A percentile compares a stretch with the other conserved stretches of the same genome.
Conservation (phyloP, 2,329 filamentous ascomycete genomes). For the Apiospora rasikravindrae region DNA sequence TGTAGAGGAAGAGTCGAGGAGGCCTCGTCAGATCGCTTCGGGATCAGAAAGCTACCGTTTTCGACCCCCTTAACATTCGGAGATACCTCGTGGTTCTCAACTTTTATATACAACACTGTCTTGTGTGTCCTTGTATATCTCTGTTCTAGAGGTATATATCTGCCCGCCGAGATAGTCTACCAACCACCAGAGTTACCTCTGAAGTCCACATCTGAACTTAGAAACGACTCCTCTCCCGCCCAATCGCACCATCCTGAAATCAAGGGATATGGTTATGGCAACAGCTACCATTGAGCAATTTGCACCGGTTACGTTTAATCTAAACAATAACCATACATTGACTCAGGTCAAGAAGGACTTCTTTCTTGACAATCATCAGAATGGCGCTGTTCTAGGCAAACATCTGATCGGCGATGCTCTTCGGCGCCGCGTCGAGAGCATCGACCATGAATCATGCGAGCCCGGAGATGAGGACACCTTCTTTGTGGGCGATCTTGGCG, state of each 20-base stretch:
- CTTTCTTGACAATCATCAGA: constrained; percentile 45
- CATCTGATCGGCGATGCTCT: constrained; percentile 86
- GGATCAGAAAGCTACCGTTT: constrained; percentile 93
- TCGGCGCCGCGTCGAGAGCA: constrained; percentile 79
- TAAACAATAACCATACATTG: constrained; percentile 44
- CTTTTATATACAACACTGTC: constrained; percentile 23
- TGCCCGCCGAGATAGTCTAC: constrained; percentile 25
- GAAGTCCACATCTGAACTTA: constrained; percentile 26
- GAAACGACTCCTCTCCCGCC: constrained; percentile 31
- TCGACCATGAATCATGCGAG: constrained; percentile 87
- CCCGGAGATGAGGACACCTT: constrained; percentile 97
- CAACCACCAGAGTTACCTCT: constrained; percentile 29
- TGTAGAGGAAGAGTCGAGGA: constrained; percentile 98
- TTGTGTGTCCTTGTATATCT: constrained; percentile 1
- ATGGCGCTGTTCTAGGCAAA: constrained; percentile 65
- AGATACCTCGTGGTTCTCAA: constrained; percentile 27
- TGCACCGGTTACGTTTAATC: constrained; percentile 55
- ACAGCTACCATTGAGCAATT: constrained; percentile 62
- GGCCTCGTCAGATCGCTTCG: constrained; percentile 90
- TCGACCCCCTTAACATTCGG: constrained; percentile 87
- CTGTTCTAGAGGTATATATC: not conserved
- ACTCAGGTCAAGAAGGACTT: constrained; percentile 43
- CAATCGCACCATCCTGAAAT: constrained; percentile 33
- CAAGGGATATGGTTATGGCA: constrained; percentile 70
- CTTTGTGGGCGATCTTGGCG: constrained; percentile 96